Percentiles rank a stretch among this genome's conserved stretches.
Conservation (phyloP, 108 stramenopile genomes). For the Cylindrotheca fusiformis region DNA sequence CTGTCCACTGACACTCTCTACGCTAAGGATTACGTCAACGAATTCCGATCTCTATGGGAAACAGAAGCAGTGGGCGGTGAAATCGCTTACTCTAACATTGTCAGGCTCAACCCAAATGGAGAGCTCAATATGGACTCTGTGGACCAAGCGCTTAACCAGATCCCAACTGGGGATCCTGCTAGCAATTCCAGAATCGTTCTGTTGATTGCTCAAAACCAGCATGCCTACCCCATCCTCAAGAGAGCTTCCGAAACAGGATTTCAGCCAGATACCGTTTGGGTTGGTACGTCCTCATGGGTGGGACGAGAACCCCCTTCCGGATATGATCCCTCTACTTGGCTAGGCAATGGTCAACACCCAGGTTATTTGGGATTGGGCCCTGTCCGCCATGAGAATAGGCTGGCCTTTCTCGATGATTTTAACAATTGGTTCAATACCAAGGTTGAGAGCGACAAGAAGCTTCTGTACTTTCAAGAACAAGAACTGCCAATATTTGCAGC, state of each 20-base stretch:
- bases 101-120: slow-evolving; percentile 2
- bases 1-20: slow-evolving; percentile 12
- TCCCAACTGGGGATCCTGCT: slow-evolving; percentile 5
- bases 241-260: slow-evolving; percentile 2
- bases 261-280: slow-evolving; percentile 19
- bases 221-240: slow-evolving; percentile 15
- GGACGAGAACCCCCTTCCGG: slow-evolving; percentile 1
- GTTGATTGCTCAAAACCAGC: slow-evolving; percentile 9
- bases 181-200: slow-evolving; percentile 17
- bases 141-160: background rate
- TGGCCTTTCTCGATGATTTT: background rate
- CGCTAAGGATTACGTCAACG: slow-evolving; percentile 6
- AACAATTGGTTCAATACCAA: background rate
- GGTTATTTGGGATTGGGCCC: slow-evolving; percentile 6
- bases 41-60: slow-evolving; percentile 6
- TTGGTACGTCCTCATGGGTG: slow-evolving; percentile 3
- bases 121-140: slow-evolving; percentile 8
- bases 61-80: slow-evolving; percentile 1
- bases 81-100: background rate
- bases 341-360: background rate
- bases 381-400: background rate
- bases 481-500: slow-evolving; percentile 8
- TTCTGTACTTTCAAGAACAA: too few relatives aligned
- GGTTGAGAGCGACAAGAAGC: background rate
- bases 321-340: background rate